Percentiles rank a stretch among this genome's conserved stretches.
Evolutionary conservation across 2,329 filamentous ascomycete genomes (phyloP).

Genomic region (Diaporthe sp.): DNA sequence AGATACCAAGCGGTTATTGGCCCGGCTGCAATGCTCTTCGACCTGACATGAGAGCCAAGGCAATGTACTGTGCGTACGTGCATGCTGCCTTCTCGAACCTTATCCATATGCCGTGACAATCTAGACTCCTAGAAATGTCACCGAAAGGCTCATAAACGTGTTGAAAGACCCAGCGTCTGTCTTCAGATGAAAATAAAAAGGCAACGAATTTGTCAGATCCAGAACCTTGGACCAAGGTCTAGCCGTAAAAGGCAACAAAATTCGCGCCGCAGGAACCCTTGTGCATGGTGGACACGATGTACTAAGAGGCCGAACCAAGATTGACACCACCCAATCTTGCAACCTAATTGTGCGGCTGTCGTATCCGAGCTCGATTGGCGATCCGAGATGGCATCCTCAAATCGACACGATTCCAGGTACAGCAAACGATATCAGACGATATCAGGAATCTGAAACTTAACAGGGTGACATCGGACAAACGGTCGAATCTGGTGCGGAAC

Average conservation of each 20-base stretch:
- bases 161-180: background rate
- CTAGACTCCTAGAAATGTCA: background rate
- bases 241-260: background rate
- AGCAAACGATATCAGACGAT: slow-evolving; percentile 3
- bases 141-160: too few species aligned
- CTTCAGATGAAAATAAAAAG: background rate
- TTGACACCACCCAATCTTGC: background rate
- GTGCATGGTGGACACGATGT: background rate
- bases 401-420: slow-evolving; percentile 3
- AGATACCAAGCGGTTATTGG: background rate
- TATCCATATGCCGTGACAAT: background rate
- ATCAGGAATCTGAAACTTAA: slow-evolving; percentile 18
- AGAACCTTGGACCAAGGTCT: background rate
- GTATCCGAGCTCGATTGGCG: slow-evolving; percentile 9
- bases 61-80: background rate
- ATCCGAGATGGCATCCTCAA: slow-evolving; percentile 12
- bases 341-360: background rate
- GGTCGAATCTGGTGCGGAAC: slow-evolving; percentile 11
- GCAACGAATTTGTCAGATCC: background rate
- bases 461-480: background rate
- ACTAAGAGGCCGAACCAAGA: too few species aligned
- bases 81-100: background rate
- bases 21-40: background rate
- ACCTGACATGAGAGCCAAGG: background rate
- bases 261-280: background rate